These are phyloP conservation scores for Picea sitchensis DNA, from an alignment of 75 land plant genomes.

Conservation along the genomic window DNA sequence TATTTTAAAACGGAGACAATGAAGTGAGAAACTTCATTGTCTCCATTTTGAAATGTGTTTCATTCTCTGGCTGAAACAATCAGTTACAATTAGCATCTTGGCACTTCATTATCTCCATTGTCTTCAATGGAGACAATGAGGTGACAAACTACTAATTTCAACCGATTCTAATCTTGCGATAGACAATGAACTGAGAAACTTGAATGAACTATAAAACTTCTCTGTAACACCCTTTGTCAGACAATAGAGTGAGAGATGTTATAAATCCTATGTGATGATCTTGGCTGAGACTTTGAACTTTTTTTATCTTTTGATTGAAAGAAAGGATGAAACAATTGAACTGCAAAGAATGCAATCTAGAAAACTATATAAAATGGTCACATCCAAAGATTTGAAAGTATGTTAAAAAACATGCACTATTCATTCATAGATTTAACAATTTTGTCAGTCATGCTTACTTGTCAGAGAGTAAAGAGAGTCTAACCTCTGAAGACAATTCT, in stretches of 20 bases:
- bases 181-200: background rate
- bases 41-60: no score
- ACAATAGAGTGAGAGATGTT: background rate
- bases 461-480: constrained; percentile 11
- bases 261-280: background rate
- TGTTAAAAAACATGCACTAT: background rate
- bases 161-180: background rate
- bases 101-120: background rate
- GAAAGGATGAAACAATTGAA: no score
- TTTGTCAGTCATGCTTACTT: no score
- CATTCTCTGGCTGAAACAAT: no score
- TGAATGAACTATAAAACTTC: background rate
- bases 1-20: no score
- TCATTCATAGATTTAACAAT: no score
- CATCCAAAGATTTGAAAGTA: no score
- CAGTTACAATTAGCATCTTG: background rate
- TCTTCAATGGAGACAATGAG: constrained; percentile 14
- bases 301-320: background rate
- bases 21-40: no score
- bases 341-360: background rate
- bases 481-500: constrained; percentile 9
- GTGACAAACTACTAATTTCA: background rate
- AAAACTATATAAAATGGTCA: background rate
- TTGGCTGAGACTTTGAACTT: background rate
- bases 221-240: background rate